Percentiles rank a stretch among this genome's conserved stretches.
These are phyloP conservation scores for Coelastrella sp. DNA, from an alignment of 139 green algal species.

Conservation along the genomic window DNA sequence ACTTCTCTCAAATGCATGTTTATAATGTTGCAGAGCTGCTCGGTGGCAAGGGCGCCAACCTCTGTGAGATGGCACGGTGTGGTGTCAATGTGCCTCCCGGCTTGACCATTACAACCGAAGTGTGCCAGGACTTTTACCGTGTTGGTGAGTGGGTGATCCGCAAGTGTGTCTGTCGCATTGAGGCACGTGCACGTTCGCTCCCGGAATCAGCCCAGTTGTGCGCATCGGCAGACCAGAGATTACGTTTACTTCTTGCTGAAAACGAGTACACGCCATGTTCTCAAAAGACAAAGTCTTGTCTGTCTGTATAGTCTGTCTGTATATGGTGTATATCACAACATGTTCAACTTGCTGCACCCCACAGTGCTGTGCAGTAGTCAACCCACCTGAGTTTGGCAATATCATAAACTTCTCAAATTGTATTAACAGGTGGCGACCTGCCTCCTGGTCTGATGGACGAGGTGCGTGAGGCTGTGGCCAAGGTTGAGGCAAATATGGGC, in stretches of 20 bases:
- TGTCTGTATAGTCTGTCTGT: too few species aligned
- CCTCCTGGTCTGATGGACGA: slow-evolving; percentile 79
- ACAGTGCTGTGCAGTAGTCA: too few species aligned
- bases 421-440: slow-evolving; percentile 59
- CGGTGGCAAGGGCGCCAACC: slow-evolving; percentile 92
- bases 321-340: not conserved
- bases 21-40: slow-evolving; percentile 56
- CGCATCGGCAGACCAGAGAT: too few species aligned
- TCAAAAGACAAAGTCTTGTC: too few species aligned
- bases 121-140: slow-evolving; percentile 81
- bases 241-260: too few species aligned
- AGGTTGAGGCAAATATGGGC: slow-evolving; percentile 74
- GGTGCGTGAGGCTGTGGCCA: slow-evolving; percentile 65
- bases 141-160: slow-evolving; percentile 63
- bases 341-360: too few species aligned
- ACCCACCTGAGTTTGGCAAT: not conserved
- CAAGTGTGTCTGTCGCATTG: too few species aligned
- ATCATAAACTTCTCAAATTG: not conserved
- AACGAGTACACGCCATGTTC: too few species aligned
- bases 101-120: slow-evolving; percentile 91
- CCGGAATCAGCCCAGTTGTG: too few species aligned
- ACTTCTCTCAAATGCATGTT: not conserved
- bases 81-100: slow-evolving; percentile 91
- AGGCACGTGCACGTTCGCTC: too few species aligned
- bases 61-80: slow-evolving; percentile 90